Percentiles rank a stretch among this genome's conserved stretches.
These are phyloP conservation scores for Trichophyton schoenleinii DNA, from an alignment of 2,329 filamentous ascomycete species.

Conservation along the genomic window DNA sequence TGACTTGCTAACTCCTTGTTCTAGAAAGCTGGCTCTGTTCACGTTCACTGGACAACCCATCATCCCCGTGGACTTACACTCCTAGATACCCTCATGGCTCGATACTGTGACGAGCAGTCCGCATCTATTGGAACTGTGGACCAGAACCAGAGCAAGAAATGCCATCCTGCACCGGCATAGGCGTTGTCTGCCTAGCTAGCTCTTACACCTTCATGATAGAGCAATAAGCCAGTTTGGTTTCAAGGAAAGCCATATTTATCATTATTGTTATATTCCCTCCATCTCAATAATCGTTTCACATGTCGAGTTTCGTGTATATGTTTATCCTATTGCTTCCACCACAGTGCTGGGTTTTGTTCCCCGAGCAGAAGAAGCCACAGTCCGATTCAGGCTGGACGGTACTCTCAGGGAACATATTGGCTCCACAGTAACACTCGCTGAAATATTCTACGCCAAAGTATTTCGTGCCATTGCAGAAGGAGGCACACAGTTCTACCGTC, in stretches of 20 bases:
- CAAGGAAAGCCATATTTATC: not conserved
- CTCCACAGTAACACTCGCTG: constrained; percentile 12
- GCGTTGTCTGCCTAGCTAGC: not conserved
- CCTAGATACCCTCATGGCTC: constrained; percentile 16
- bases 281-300: too few relatives aligned
- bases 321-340: constrained; percentile 11
- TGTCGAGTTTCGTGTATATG: constrained; percentile 2
- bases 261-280: too few relatives aligned
- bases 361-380: constrained; percentile 11
- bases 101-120: constrained; percentile 16
- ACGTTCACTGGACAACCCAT: constrained; percentile 16
- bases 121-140: constrained; percentile 14
- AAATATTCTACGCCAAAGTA: constrained; percentile 11
- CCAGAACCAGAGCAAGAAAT: constrained; percentile 5
- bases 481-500: constrained; percentile 9
- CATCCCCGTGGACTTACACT: constrained; percentile 14
- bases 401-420: constrained; percentile 5
- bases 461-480: constrained; percentile 7
- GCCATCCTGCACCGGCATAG: not conserved
- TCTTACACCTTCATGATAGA: not conserved
- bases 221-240: not conserved
- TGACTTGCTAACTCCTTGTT: not conserved
- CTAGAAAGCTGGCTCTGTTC: constrained; percentile 14
- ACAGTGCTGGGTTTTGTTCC: constrained; percentile 10
- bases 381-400: constrained; percentile 7